Percentiles rank a stretch among this genome's conserved stretches.
These are phyloP conservation scores for Pestalotiopsis sp. DNA, from an alignment of 2,329 filamentous ascomycete species.

Conservation along the genomic window DNA sequence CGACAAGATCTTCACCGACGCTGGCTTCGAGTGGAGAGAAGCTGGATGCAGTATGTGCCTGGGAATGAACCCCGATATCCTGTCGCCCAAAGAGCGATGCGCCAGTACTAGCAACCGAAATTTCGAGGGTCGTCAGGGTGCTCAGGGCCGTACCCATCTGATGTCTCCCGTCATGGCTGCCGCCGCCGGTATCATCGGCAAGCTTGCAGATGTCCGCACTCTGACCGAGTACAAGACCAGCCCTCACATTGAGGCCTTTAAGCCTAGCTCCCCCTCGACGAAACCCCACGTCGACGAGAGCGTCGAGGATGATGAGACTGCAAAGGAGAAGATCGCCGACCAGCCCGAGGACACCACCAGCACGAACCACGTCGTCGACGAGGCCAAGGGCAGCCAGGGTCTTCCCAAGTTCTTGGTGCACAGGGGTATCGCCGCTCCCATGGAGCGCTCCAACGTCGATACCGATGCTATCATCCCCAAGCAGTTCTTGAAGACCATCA, in stretches of 20 bases:
- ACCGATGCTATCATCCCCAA: conserved; percentile 99
- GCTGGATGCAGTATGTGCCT: conserved; percentile 99
- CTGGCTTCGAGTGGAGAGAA: conserved; percentile 97
- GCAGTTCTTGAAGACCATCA: conserved; percentile 99
- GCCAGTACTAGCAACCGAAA: conserved; percentile 96
- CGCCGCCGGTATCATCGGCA: conserved; percentile 84
- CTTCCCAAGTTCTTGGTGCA: conserved; percentile 82
- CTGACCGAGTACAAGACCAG: conserved; percentile 62
- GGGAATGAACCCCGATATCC: conserved; percentile 98
- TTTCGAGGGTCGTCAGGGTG: conserved; percentile 95
- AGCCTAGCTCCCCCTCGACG: conserved; percentile 29
- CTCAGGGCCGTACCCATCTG: conserved; percentile 85
- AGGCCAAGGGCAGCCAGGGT: conserved; percentile 55
- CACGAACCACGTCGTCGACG: conserved; percentile 59
- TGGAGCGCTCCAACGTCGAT: conserved; percentile 89
- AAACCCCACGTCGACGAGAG: conserved; percentile 55
- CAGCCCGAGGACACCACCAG: conserved; percentile 64
- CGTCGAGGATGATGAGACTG: conserved; percentile 49
- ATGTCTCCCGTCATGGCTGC: conserved; percentile 98
- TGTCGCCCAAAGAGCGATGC: conserved; percentile 88
- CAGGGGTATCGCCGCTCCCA: conserved; percentile 82
- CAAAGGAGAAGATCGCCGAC: conserved; percentile 55
- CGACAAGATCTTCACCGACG: conserved; percentile 87
- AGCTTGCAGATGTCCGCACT: conserved; percentile 87
- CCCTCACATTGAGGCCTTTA: conserved; percentile 60